Base-by-base conservation (phyloP, 108 stramenopile species). In the Cylindrotheca closterium region DNA sequence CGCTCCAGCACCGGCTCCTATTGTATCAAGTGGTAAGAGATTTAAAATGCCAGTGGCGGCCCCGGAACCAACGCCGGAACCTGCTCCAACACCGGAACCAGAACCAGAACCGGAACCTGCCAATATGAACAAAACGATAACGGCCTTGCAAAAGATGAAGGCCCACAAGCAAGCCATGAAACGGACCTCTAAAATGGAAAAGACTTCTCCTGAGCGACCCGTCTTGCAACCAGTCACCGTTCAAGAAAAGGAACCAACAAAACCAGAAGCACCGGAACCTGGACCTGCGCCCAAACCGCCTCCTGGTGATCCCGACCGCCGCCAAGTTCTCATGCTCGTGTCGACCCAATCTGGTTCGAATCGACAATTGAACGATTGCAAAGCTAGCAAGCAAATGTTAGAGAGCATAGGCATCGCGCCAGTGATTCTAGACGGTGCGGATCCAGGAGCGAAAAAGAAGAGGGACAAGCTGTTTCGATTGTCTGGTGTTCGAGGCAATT, bases 381-480 rank as follows among this genome's bases (percentile, higher is more conserved):
- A 42, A 42, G 15, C 10, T 15, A 10, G 10, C 10, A 42, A 42
- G 15, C 7, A 15, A 15, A 54, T 64, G 5, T 24, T 64, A 29
- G 48, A 54, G n/a, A 27, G 17, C 3, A 64, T 29, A 26, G 63
- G 52, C 1, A 53, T 64, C 18, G 33, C 51, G 25, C 24, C 52
- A 34, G 56, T 63, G 4, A 46, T 67, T 25, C 71, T 89, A 8
- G 88, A 89, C 56, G 88, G 85, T 23, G 70, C 54, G 2, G 75
- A 89, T 61, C 73, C 80, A 7, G 33, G 19, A 53, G 68, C 53
- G 51, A 54, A 21, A 4, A 65, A 77, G 8, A 52, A 52, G 30
- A 65, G 88, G 24, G 63, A 84, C 57, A 56, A 69, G 27, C 60
- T 89, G 29, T 86, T 84, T 52, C 63, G 47, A 2, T 73, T 86